These are phyloP conservation scores for Geotrichum macrosporum DNA, from an alignment of 1,139 yeast species.

Conservation along the genomic window DNA sequence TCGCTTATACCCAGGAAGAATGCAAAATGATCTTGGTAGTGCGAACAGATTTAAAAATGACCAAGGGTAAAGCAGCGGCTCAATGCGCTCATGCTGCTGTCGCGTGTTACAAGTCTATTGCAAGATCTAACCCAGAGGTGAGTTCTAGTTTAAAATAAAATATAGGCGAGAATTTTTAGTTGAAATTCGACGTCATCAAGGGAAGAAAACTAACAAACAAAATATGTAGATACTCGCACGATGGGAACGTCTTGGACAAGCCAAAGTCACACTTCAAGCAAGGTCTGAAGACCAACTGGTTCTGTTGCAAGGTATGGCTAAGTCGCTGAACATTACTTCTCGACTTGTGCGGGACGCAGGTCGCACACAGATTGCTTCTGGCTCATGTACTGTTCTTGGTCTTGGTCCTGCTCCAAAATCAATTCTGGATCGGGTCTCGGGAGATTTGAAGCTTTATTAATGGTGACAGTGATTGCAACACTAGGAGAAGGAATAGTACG, in stretches of 20 bases:
- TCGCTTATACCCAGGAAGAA: slow-evolving; percentile 56
- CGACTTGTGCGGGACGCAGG: slow-evolving; percentile 93
- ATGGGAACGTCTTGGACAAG: slow-evolving; percentile 87
- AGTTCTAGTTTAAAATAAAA: not conserved
- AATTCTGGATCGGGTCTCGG: slow-evolving; percentile 75
- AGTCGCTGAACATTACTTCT: slow-evolving; percentile 72
- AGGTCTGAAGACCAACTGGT: slow-evolving; percentile 71
- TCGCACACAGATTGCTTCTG: slow-evolving; percentile 90
- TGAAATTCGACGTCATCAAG: not conserved
- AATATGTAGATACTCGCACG: slow-evolving; percentile 42
- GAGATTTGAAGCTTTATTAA: slow-evolving; percentile 68
- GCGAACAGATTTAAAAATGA: slow-evolving; percentile 86
- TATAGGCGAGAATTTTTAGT: not conserved
- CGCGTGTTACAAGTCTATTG: slow-evolving; percentile 73
- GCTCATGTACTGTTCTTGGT: slow-evolving; percentile 91
- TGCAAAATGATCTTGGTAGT: slow-evolving; percentile 85
- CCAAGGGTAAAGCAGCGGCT: slow-evolving; percentile 94
- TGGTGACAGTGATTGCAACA: no score
- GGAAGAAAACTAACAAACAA: not conserved
- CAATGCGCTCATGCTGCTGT: slow-evolving; percentile 98
- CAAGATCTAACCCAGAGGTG: slow-evolving; percentile 38
- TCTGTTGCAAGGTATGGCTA: slow-evolving; percentile 71
- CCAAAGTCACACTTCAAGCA: slow-evolving; percentile 87
- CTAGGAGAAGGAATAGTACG: no score
- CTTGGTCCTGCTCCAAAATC: slow-evolving; percentile 95